Evolutionary conservation across 306 rosid species (phyloP), one percentile per base, ranked within the genome.

Genomic region (Cucurbita ficifolia): DNA sequence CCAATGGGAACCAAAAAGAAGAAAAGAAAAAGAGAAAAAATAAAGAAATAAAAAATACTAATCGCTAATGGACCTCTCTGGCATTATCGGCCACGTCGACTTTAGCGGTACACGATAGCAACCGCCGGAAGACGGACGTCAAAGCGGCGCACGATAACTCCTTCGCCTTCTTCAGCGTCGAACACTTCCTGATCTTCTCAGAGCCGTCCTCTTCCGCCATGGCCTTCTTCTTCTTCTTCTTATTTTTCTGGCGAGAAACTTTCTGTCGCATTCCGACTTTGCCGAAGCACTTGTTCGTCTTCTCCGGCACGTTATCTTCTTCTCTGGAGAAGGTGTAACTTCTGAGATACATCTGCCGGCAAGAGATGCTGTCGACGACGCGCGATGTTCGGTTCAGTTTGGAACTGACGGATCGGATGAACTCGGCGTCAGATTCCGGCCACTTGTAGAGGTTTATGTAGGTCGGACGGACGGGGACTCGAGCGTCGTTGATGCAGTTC

Each of bases 321-420:
- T 86, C 79, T 81, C 76, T 84, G 10, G 88, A 88, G 63, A 88
- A 88, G 21, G 74, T 80, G 78, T 88, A 88, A 84, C 92, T 88
- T 64, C 88, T 73, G 80, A 85, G 55, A 39, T 82, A 88, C 64
- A 77, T 49, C 74, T 85, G 92, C 59, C 92, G 82, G 69, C 89
- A 78, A 0, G 76, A 79, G 21, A 82, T 53, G 77, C 82, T 79
- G 73, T 83, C 81, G 62, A 83, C 70, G 45, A 62, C 84, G 13
- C 49, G 45, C 38, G 70, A 9, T 11, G 50, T 70, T 7, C 21
- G 19, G 3, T 11, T 13, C 14, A 8, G 58, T 45, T 63, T 57
- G 2, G 77, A 79, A 39, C 81, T 76, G 60, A 74, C 78, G 43
- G 56, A 65, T 76, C 76, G 83, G 76, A 87, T 67, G 9, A 87